Evolutionary conservation across 768 basidiomycete genomes (phyloP).

Genomic region (Lactifluus volemus): DNA sequence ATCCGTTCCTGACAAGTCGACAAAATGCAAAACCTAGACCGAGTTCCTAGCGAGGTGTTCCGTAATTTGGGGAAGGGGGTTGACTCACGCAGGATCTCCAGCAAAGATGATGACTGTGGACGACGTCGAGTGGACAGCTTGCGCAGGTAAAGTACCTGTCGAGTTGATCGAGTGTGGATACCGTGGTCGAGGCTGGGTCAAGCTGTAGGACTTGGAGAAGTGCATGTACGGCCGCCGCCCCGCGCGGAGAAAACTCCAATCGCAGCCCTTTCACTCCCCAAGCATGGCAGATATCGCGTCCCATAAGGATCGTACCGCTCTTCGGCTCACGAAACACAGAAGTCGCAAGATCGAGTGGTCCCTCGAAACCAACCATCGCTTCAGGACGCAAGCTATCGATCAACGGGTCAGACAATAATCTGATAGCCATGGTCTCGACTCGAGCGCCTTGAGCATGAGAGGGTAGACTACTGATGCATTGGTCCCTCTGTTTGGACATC

Average conservation of each 20-base stretch:
- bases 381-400: slow-evolving; percentile 1
- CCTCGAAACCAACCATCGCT: background rate
- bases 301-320: background rate
- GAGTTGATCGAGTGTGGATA: background rate
- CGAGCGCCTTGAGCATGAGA: background rate
- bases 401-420: background rate
- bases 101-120: background rate
- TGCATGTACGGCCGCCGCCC: slow-evolving; percentile 1
- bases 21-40: slow-evolving; percentile 3
- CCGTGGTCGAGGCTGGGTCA: background rate
- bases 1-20: background rate
- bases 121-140: background rate
- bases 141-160: background rate
- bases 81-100: slow-evolving; percentile 13
- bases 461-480: background rate
- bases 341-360: slow-evolving; percentile 11
- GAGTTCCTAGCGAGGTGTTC: background rate
- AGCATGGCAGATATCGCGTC: slow-evolving; percentile 16
- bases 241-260: background rate
- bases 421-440: background rate
- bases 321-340: slow-evolving; percentile 5
- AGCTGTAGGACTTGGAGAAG: background rate
- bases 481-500: slow-evolving; percentile 4
- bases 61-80: background rate
- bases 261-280: slow-evolving; percentile 3